Conservation (phyloP, 2,329 filamentous ascomycete species). For the Zymoseptoria passerinii region DNA sequence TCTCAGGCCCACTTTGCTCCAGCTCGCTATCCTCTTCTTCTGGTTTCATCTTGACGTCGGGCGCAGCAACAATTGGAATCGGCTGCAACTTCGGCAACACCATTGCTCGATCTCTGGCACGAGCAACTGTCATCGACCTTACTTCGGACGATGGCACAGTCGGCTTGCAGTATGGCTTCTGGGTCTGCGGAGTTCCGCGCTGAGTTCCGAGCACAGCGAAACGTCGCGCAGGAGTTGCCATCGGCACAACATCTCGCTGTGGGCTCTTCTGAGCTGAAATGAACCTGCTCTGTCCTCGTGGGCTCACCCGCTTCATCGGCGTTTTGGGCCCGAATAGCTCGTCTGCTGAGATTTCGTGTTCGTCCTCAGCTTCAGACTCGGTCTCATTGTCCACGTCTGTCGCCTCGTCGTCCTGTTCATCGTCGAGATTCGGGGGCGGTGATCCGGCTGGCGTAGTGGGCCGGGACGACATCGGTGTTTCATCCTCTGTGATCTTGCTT, state of each 20-base stretch:
- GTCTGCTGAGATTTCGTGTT: conserved; percentile 21
- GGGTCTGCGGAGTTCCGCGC: conserved; percentile 22
- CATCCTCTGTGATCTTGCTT: conserved; percentile 8
- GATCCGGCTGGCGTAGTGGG: conserved; percentile 20
- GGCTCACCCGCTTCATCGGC: conserved; percentile 24
- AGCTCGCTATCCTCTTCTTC: background rate
- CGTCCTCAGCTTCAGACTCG: conserved; percentile 7
- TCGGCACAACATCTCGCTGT: conserved; percentile 6
- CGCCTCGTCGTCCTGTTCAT: conserved; percentile 5
- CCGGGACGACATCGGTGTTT: conserved; percentile 17
- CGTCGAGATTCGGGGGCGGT: conserved; percentile 3
- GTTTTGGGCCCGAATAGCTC: conserved; percentile 29
- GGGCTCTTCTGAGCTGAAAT: conserved; percentile 12
- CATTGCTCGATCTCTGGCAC: conserved; percentile 16
- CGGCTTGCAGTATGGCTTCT: conserved; percentile 17
- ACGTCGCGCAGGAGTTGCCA: conserved; percentile 18
- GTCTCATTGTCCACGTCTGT: conserved; percentile 5
- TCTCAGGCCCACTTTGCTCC: background rate
- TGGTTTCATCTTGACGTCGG: background rate
- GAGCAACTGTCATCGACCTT: conserved; percentile 20
- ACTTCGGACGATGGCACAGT: conserved; percentile 12
- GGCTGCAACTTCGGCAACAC: conserved; percentile 19
- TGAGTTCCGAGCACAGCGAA: conserved; percentile 13
- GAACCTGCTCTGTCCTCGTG: conserved; percentile 11
- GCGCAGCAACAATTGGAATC: background rate